Conservation (phyloP, 1,139 yeast species). For the Yarrowia galli region DNA sequence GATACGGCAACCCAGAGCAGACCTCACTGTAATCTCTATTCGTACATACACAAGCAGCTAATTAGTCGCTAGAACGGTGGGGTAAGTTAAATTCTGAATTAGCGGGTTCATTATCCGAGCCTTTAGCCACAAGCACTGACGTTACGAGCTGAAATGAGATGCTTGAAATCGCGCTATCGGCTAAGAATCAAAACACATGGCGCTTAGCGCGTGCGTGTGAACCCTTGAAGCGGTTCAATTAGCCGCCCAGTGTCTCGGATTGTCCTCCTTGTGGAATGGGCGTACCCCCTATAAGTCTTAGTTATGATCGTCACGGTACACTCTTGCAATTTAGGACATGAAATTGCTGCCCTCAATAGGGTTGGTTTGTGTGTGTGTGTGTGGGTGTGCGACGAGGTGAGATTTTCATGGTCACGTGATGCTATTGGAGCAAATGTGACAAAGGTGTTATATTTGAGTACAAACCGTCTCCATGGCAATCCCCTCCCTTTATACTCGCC, state of each 20-base stretch:
- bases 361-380: neutral
- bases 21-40: too few species aligned
- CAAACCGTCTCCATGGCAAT: too few species aligned
- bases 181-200: neutral
- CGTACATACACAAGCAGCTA: too few species aligned
- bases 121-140: too few species aligned
- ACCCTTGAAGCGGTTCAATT: neutral
- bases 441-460: too few species aligned
- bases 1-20: too few species aligned
- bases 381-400: too few species aligned
- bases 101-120: conserved; percentile 2
- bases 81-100: conserved; percentile 20
- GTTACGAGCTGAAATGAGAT: neutral
- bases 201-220: neutral
- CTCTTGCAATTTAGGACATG: neutral
- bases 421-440: too few species aligned
- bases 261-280: too few species aligned
- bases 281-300: neutral
- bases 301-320: conserved; percentile 19
- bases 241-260: neutral
- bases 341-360: conserved; percentile 5
- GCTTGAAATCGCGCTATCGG: neutral
- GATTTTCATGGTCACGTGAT: neutral
- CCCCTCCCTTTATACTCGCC: too few species aligned
- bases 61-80: conserved; percentile 12